Percentiles rank a stretch among this genome's conserved stretches.
These are phyloP conservation scores for Uncinocarpus reesii DNA, from an alignment of 2,329 filamentous ascomycete species.

Conservation along the genomic window DNA sequence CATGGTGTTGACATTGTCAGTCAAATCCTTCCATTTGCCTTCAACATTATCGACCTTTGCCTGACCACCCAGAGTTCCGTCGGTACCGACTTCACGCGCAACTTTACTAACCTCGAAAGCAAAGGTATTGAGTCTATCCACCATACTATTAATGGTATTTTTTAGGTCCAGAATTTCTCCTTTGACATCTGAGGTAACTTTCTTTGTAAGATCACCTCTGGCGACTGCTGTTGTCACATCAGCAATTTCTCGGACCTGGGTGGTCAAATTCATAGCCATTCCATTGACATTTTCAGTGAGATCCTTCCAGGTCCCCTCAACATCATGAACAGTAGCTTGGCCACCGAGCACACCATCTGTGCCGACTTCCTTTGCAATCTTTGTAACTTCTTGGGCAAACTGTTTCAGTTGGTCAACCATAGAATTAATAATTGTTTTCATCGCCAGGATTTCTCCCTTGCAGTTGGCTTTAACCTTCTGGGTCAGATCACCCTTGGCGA, in stretches of 20 bases:
- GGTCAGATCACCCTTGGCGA: constrained; percentile 76
- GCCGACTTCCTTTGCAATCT: constrained; percentile 90
- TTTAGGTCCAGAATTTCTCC: constrained; percentile 94
- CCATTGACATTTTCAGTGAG: constrained; percentile 93
- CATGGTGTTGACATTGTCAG: constrained; percentile 59
- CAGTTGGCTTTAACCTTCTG: constrained; percentile 93
- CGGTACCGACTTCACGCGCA: constrained; percentile 54
- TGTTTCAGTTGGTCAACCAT: constrained; percentile 98
- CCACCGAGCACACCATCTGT: constrained; percentile 90
- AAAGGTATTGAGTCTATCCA: constrained; percentile 54
- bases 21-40: constrained; percentile 57
- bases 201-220: constrained; percentile 85
- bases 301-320: constrained; percentile 94
- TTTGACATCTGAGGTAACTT: constrained; percentile 86
- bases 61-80: constrained; percentile 54
- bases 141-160: constrained; percentile 69
- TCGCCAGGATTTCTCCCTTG: constrained; percentile 80
- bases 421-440: constrained; percentile 97
- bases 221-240: constrained; percentile 94
- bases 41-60: constrained; percentile 55
- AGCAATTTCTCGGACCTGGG: constrained; percentile 94
- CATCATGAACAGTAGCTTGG: constrained; percentile 90
- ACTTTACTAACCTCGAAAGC: constrained; percentile 58
- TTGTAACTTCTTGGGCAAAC: constrained; percentile 93
- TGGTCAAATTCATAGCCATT: constrained; percentile 97